Evolutionary conservation across 2,329 filamentous ascomycete species (phyloP), one percentile per base, ranked within the genome.

Genomic region (Fusarium brevicatenulatum): DNA sequence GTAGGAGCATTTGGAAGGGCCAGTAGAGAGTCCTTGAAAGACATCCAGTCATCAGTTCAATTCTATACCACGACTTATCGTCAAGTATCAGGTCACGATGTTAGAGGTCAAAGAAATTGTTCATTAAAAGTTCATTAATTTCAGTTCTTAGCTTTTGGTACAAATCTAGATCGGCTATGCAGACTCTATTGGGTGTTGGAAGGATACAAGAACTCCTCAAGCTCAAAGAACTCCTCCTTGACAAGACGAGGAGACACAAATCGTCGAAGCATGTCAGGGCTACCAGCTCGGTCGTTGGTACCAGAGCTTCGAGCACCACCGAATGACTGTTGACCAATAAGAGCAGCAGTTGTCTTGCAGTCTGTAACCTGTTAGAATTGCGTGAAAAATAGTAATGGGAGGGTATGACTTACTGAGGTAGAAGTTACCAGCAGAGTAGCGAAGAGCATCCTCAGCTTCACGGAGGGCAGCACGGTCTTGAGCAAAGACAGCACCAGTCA

Each of bases 241-340:
- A 90, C 82, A 10, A 85, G 85, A 59, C 87, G 80, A 62, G 84
- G 81, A 74, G 85, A 86, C 19, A 86, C 85, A 73, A 89, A 89
- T 25, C 87, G 82, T 66, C 82, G 80, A 69, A 90, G 76, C 66
- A 86, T 80, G 39, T 83, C 83, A 50, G 84, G 81, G 74, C 86
- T 89, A 42, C 87, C 87, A 7, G 87, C 86, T 81, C 89, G 89
- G 77, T 89, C 87, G 71, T 87, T 88, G 19, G 87, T 89, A 37
- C 87, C 87, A 52, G 85, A 87, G 49, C 83, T 83, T 58, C 87
- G 81, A 58, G 83, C 82, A 43, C 87, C 87, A 47, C 87, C 87
- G 70, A 89, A 89, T 0, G 86, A 84, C 76, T 89, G 87, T 81
- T 89, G 87, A 16, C 86, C 87, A 40, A 89, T 86, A 12, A 88